These are phyloP conservation scores for Austropuccinia psidii DNA, from an alignment of 1,284 basidiomycete species.

Conservation along the genomic window DNA sequence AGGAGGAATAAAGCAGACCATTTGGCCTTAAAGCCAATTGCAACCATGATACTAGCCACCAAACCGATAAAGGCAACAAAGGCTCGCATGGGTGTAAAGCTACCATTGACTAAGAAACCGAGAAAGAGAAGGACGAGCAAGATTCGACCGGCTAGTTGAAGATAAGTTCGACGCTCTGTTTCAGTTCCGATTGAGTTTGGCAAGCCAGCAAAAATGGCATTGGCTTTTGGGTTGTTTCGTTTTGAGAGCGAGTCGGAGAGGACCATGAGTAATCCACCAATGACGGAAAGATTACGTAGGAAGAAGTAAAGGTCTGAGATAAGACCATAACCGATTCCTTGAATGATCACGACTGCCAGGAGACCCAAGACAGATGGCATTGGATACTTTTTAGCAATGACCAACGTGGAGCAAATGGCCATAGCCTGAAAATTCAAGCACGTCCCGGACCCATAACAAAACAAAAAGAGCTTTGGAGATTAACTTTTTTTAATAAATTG, in stretches of 20 bases:
- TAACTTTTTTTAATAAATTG: neutral
- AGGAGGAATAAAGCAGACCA: slow-evolving; percentile 98
- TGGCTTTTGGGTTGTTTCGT: slow-evolving; percentile 58
- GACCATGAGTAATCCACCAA: slow-evolving; percentile 92
- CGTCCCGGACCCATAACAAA: neutral
- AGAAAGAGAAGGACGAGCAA: slow-evolving; percentile 99
- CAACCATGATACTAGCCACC: slow-evolving; percentile 89
- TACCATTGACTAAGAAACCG: slow-evolving; percentile 89
- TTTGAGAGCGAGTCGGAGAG: slow-evolving; percentile 83
- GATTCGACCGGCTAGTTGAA: slow-evolving; percentile 92
- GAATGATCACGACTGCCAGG: slow-evolving; percentile 81
- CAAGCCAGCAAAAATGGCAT: slow-evolving; percentile 76
- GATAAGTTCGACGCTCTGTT: slow-evolving; percentile 96
- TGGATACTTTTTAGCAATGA: slow-evolving; percentile 79
- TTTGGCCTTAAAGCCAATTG: slow-evolving; percentile 97
- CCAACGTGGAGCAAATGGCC: slow-evolving; percentile 73
- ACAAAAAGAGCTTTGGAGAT: slow-evolving; percentile 1
- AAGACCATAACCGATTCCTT: slow-evolving; percentile 85
- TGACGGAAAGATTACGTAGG: slow-evolving; percentile 86
- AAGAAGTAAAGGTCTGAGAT: slow-evolving; percentile 99
- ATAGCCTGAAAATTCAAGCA: slow-evolving; percentile 62
- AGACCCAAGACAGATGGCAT: slow-evolving; percentile 84
- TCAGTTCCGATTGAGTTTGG: slow-evolving; percentile 69
- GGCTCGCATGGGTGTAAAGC: slow-evolving; percentile 76
- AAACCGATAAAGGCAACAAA: slow-evolving; percentile 79